phyloP scores from a whole-genome alignment of 495 filamentous ascomycete species.

The Aspergillus sclerotiicarbonarius region DNA sequence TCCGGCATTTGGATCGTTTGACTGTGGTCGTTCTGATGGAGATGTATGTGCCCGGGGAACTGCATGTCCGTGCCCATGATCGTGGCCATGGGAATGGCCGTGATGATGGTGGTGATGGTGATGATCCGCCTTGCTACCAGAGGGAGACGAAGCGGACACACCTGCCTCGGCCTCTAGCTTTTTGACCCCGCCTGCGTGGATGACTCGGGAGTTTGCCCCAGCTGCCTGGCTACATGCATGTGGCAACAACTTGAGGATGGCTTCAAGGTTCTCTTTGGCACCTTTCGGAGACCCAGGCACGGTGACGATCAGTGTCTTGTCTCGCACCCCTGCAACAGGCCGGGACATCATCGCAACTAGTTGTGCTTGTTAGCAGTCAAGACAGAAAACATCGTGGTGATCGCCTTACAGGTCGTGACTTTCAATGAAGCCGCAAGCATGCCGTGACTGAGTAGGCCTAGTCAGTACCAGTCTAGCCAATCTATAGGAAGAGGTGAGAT shows the following conservation, averaged over 20 bases:
- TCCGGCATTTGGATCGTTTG: slow-evolving; percentile 80
- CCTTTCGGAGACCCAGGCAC: slow-evolving; percentile 95
- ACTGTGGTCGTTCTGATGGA: slow-evolving; percentile 56
- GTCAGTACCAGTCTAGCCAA: slow-evolving; percentile 25
- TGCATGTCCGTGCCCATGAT: slow-evolving; percentile 63
- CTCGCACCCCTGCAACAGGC: slow-evolving; percentile 85
- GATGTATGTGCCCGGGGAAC: slow-evolving; percentile 70
- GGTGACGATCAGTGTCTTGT: slow-evolving; percentile 82
- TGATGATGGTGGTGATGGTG: slow-evolving; percentile 53
- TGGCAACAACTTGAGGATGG: slow-evolving; percentile 83
- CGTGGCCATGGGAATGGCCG: slow-evolving; percentile 51
- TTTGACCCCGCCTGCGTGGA: slow-evolving; percentile 79
- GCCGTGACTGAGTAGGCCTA: slow-evolving; percentile 60
- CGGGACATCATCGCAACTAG: slow-evolving; percentile 96
- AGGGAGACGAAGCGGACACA: slow-evolving; percentile 31
- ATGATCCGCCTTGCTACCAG: slow-evolving; percentile 25
- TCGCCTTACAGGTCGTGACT: slow-evolving; percentile 80
- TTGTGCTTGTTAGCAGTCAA: slow-evolving; percentile 16
- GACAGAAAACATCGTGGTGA: slow-evolving; percentile 12
- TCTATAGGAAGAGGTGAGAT: not conserved
- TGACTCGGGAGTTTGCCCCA: slow-evolving; percentile 72
- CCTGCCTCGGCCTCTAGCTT: slow-evolving; percentile 85
- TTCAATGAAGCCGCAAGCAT: slow-evolving; percentile 86
- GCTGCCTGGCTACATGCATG: slow-evolving; percentile 91
- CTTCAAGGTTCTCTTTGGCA: slow-evolving; percentile 92